Percentiles rank a stretch among this genome's conserved stretches.
Evolutionary conservation across 1,284 basidiomycete species (phyloP).

Genomic region (Sporisorium sorghi): DNA sequence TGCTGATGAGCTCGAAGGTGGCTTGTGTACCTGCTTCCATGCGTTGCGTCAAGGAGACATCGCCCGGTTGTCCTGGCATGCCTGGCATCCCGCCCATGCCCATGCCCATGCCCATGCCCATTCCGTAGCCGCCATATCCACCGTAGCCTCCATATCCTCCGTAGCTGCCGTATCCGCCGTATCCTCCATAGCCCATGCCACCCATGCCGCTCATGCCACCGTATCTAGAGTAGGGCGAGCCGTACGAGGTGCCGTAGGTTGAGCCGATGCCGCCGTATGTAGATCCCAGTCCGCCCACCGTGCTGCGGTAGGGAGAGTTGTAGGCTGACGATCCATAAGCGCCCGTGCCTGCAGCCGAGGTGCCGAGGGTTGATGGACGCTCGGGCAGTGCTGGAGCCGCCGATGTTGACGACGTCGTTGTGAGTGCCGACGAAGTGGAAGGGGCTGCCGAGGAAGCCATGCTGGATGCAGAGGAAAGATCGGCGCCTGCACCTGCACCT

Average conservation of each 20-base stretch:
- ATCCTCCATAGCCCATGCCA: slow-evolving; percentile 49
- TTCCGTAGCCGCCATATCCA: slow-evolving; percentile 49
- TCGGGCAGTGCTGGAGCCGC: slow-evolving; percentile 63
- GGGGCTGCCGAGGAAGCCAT: slow-evolving; percentile 24
- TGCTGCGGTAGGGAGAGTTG: slow-evolving; percentile 49
- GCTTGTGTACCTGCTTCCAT: slow-evolving; percentile 89
- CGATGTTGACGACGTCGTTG: slow-evolving; percentile 18
- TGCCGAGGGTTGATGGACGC: slow-evolving; percentile 56
- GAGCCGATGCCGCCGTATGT: slow-evolving; percentile 63
- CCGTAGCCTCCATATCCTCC: slow-evolving; percentile 58
- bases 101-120: slow-evolving; percentile 58
- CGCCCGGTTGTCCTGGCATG: slow-evolving; percentile 58
- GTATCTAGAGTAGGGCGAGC: slow-evolving; percentile 65
- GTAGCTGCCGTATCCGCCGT: slow-evolving; percentile 52
- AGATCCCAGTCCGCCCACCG: slow-evolving; percentile 55
- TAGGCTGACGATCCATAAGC: slow-evolving; percentile 42
- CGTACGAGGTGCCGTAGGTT: slow-evolving; percentile 58
- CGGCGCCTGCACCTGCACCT: slow-evolving; percentile 51
- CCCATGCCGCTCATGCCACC: slow-evolving; percentile 55
- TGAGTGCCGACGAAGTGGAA: slow-evolving; percentile 29
- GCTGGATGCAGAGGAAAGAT: slow-evolving; percentile 23
- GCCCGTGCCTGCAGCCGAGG: slow-evolving; percentile 21
- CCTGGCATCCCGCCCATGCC: slow-evolving; percentile 61
- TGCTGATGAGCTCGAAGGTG: slow-evolving; percentile 92
- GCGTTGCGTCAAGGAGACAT: slow-evolving; percentile 80